Base-by-base conservation (phyloP, 2,329 filamentous ascomycete species). In the Fusarium virguliforme region DNA sequence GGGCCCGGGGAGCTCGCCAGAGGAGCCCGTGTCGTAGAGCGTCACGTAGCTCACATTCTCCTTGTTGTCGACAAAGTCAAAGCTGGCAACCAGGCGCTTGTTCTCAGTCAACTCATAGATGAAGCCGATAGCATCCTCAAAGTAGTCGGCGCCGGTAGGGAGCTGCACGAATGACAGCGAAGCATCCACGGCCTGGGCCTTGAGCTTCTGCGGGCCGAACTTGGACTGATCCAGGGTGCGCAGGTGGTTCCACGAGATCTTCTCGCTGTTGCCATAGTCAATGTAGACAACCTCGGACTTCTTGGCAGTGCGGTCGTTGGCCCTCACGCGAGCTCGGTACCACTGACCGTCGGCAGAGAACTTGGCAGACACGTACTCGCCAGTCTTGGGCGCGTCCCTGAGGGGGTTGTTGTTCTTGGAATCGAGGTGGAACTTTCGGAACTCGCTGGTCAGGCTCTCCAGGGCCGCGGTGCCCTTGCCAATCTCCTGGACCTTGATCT, bases 211-310 rank as follows among this genome's bases (percentile, higher is more conserved):
- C 5, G 89, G 84, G 43, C 89, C 89, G 85, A 98, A 99, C 76
- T 95, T 91, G 15, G 89, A 82, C 78, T 94, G 90, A 56, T 91
- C 88, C 54, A 99, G 88, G n/a, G 94, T 87, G 30, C 96, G 92
- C 46, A 99, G 89, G 73, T 89, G 88, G 26, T 90, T 88, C 94
- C 95, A 99, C 0, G 95, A 89, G 63, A 97, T 86, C 78, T 91
- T 92, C 83, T 99, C 96, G 61, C 89, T 92, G 87, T 99, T 99
- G 76, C 96, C 96, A 81, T 97, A 99, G 84, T 99, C 96, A 69
- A 99, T 90, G 83, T 97, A 99, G 50, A 97, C 84, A 28, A 99
- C 92, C 81, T 99, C 96, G 26, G 94, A 92, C 75, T 93, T 90
- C 87, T 96, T 94, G 77, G 91, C 91, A 8, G 95, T 88, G 68